Evolutionary conservation across 73 alveolate genomes (phyloP), one percentile per base, ranked within the genome.

Genomic region (Paramecium sonneborni): DNA sequence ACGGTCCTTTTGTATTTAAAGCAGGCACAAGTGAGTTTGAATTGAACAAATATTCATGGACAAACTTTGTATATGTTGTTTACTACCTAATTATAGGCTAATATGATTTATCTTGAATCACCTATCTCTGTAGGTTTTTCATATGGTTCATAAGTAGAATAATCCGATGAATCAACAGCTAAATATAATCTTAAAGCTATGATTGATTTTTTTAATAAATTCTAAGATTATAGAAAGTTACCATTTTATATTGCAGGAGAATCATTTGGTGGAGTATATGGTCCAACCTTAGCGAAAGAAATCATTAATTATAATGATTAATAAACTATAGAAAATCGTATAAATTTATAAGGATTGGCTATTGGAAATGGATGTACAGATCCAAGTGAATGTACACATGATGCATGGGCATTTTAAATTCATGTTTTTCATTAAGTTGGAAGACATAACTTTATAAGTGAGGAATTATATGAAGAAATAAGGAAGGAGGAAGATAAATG

Each of bases 101-200:
- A 96, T 82, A 88, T 98, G 84, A 95, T 98, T 12, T 98, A 95
- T 90, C 92, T 98, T 23, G 99, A 98, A 79, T 93, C 96, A 72
- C 99, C 99, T 9, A 99, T 98, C 5, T 99, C 99, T 9, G 99
- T 98, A 7, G 99, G 99, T 23, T 67, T 67, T 67, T 95, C 99
- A 3, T 68, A 24, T 5, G 96, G 96, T 24, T 87, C 95, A 12
- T 44, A 52, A 5, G 89, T 43, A 4, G 94, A 82, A 5, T 92
- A 92, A 43, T n/a, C 48, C 37, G 93, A 96, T 82, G 97, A 95
- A 28, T 20, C 74, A 92, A 87, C 93, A 39, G 95, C 97, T 30
- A 93, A 93, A 72, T 96, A 95, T 62, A 92, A 95, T 86, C 48
- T 84, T 15, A 56, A 79, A n/a, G 95, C 96, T 32, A 58, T 96